Conservation (phyloP, 176 grass and related monocot genomes). For the Microstegium vimineum region DNA sequence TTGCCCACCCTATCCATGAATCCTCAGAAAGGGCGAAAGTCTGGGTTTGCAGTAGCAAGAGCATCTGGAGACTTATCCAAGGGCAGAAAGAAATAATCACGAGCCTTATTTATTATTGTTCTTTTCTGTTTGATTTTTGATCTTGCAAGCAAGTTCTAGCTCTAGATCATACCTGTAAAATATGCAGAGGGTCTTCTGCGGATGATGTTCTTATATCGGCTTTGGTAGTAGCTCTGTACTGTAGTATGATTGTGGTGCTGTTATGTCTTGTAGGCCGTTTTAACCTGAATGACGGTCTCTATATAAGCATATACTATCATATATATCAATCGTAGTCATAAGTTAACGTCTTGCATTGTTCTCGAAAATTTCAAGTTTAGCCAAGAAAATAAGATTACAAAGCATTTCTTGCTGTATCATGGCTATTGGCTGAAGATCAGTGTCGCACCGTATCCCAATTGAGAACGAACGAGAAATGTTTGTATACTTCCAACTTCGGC, state of each 20-base stretch:
- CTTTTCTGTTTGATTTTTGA: not conserved
- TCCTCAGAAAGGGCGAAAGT: not conserved
- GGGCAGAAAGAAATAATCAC: constrained; percentile 39
- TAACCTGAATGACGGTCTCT: constrained; percentile 6
- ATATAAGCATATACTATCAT: constrained; percentile 10
- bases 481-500: no score
- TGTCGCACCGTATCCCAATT: no score
- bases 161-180: constrained; percentile 43
- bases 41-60: not conserved
- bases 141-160: constrained; percentile 5
- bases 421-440: no score
- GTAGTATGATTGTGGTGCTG: constrained; percentile 6
- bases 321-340: not conserved
- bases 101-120: not conserved
- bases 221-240: constrained; percentile 15
- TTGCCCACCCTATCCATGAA: not conserved
- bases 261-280: not conserved
- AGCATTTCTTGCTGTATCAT: no score
- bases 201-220: constrained; percentile 13
- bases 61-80: not conserved
- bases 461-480: no score
- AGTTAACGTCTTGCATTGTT: not conserved
- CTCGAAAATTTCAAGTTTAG: not conserved
- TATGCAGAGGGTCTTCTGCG: constrained; percentile 36
- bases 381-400: no score